These are phyloP conservation scores for Entomortierella beljakovae DNA, from an alignment of 192 early-diverging fungal genomes.

Conservation along the genomic window DNA sequence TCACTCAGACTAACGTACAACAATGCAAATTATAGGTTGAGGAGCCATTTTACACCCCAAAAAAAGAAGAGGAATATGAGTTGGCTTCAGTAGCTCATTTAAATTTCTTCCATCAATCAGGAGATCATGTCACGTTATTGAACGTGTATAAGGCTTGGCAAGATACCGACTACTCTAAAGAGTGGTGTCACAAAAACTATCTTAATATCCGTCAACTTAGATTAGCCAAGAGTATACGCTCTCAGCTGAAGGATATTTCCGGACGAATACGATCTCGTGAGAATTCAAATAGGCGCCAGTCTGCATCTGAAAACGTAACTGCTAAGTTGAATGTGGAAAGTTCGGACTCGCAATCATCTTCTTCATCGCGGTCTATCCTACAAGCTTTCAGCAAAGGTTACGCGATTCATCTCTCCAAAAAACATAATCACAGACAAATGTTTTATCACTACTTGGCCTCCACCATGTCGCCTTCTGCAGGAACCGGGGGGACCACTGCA, in stretches of 20 bases:
- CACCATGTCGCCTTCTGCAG: constrained; percentile 43
- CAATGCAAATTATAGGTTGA: constrained; percentile 60
- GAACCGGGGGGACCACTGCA: constrained; percentile 72
- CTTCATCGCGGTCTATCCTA: constrained; percentile 69
- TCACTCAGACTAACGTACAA: too few species aligned
- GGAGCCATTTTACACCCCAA: constrained; percentile 87
- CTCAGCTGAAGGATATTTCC: constrained; percentile 91
- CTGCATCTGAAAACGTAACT: background rate
- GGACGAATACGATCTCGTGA: constrained; percentile 74
- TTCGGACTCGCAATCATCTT: constrained; percentile 25
- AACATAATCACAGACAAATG: constrained; percentile 73
- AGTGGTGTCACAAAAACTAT: constrained; percentile 95
- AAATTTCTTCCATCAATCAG: constrained; percentile 89
- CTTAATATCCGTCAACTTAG: constrained; percentile 86
- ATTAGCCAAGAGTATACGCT: constrained; percentile 84
- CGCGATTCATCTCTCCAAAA: constrained; percentile 95
- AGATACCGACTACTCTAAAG: constrained; percentile 64
- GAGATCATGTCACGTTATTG: constrained; percentile 93
- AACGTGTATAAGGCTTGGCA: constrained; percentile 88
- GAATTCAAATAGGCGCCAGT: background rate
- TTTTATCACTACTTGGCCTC: constrained; percentile 68
- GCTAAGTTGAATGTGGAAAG: background rate
- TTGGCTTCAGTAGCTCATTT: constrained; percentile 86
- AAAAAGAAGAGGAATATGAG: constrained; percentile 76
- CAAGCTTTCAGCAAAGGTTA: constrained; percentile 91